Percentiles rank a stretch among this genome's conserved stretches.
These are phyloP conservation scores for Cichorium intybus DNA, from an alignment of 140 eudicot species.

Conservation along the genomic window DNA sequence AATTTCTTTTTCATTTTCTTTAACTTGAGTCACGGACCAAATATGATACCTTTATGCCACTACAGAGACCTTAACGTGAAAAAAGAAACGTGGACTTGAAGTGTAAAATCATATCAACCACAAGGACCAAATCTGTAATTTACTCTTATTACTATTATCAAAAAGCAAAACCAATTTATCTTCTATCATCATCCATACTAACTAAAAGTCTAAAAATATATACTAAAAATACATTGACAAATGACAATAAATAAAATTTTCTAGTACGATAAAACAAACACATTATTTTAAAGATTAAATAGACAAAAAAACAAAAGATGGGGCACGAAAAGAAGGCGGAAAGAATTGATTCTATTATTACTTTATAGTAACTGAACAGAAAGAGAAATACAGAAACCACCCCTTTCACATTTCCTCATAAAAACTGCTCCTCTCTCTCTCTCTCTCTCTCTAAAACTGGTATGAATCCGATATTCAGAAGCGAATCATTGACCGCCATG, in stretches of 20 bases:
- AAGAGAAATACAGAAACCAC: background rate
- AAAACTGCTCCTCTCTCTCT: background rate
- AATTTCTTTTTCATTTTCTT: no score
- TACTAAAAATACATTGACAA: background rate
- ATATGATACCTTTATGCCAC: no score
- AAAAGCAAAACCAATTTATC: no score
- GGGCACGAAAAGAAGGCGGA: background rate
- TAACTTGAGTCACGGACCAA: no score
- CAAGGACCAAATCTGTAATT: no score
- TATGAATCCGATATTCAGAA: slow-evolving; percentile 38
- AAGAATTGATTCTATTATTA: background rate
- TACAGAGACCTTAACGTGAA: no score
- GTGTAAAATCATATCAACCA: no score
- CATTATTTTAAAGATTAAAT: background rate
- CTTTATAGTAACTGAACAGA: background rate
- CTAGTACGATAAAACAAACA: background rate
- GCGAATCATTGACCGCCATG: slow-evolving; percentile 18
- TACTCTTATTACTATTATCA: no score
- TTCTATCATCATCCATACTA: no score
- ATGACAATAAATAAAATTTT: no score
- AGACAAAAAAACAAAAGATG: background rate
- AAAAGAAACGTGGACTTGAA: no score
- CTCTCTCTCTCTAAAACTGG: slow-evolving; percentile 5
- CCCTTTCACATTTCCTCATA: slow-evolving; percentile 3
- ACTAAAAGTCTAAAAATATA: no score